Evolutionary conservation across 1,284 basidiomycete genomes (phyloP), one percentile per base, ranked within the genome.

Genomic region (Xanthoconium separans): DNA sequence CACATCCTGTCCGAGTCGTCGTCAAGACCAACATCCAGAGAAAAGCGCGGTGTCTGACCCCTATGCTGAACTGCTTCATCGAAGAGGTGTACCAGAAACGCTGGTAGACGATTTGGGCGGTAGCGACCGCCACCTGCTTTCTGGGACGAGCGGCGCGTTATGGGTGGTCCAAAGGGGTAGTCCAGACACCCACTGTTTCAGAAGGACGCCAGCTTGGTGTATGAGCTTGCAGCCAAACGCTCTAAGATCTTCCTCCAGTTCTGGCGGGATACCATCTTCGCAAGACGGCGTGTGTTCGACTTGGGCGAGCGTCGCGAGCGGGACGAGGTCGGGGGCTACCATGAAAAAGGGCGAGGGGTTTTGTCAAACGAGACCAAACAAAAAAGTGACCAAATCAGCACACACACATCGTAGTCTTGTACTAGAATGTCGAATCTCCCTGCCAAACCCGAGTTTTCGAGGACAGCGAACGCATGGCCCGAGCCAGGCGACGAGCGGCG

Each of bases 81-180:
- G 95, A 97, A 6, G 91, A 89, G 16, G 97, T 93, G 74, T 86
- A 98, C 91, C 89, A 99, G 78, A 99, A 99, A 30, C 96, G 80
- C 61, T 99, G 96, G 69, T 96, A 96, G 5, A 99, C 75, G 39
- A 98, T 93, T 69, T 98, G 95, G 0, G 97, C 97, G 0, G 94
- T 93, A 6, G 96, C 94, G 63, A 97, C 92, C 8, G 95, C 95
- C 41, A 95, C 93, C 70, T 99, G 97, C 57, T 98, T 97, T 69
- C 95, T 97, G 61, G 54, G 34, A 45, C 31, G 36, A 13, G 43
- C 16, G 30, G 24, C 18, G 43, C 18, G 46, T 58, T 29, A 58
- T 24, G 43, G 45, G 37, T n/a, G 45, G 13, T 44, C 49, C 34
- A 41, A 37, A 39, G 15, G 13, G 9, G n/a, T 20, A 6, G n/a